These are phyloP conservation scores for Flaveria ramosissima DNA, from an alignment of 129 eudicot genomes.

Conservation along the genomic window DNA sequence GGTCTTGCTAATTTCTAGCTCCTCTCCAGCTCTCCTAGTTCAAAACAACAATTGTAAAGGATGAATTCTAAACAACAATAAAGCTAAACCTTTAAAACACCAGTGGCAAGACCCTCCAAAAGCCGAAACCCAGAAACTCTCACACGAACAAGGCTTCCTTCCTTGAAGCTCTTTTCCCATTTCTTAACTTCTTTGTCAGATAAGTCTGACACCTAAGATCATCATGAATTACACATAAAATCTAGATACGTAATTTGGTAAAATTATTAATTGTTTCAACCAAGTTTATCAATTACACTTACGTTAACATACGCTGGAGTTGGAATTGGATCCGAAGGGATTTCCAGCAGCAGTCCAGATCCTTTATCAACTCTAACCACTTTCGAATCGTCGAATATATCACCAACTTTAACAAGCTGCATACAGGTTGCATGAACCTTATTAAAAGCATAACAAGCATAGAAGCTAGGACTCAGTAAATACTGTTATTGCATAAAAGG, in stretches of 20 bases:
- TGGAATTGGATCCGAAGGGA: slow-evolving; percentile 73
- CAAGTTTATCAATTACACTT: slow-evolving; percentile 33
- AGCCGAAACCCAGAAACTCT: slow-evolving; percentile 83
- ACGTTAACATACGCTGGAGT: slow-evolving; percentile 92
- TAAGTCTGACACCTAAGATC: slow-evolving; percentile 63
- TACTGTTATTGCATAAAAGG: not conserved
- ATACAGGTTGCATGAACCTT: slow-evolving; percentile 20
- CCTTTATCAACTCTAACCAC: slow-evolving; percentile 84
- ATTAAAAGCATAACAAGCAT: slow-evolving; percentile 12
- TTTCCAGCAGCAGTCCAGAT: slow-evolving; percentile 70
- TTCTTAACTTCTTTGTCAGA: slow-evolving; percentile 79
- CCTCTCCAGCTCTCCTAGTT: not conserved
- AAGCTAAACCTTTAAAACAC: slow-evolving; percentile 66
- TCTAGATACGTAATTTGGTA: slow-evolving; percentile 6
- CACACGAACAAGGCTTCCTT: slow-evolving; percentile 77
- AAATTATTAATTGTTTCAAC: not conserved
- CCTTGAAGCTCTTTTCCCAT: slow-evolving; percentile 80
- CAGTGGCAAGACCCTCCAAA: slow-evolving; percentile 93
- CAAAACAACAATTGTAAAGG: not conserved
- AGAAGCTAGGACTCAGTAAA: not conserved
- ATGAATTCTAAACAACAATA: not conserved
- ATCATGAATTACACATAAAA: slow-evolving; percentile 8
- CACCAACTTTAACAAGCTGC: slow-evolving; percentile 84
- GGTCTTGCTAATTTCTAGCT: not conserved
- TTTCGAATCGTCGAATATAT: slow-evolving; percentile 75